Evolutionary conservation across 768 basidiomycete genomes (phyloP).

Genomic region (Dentipellis sp.): DNA sequence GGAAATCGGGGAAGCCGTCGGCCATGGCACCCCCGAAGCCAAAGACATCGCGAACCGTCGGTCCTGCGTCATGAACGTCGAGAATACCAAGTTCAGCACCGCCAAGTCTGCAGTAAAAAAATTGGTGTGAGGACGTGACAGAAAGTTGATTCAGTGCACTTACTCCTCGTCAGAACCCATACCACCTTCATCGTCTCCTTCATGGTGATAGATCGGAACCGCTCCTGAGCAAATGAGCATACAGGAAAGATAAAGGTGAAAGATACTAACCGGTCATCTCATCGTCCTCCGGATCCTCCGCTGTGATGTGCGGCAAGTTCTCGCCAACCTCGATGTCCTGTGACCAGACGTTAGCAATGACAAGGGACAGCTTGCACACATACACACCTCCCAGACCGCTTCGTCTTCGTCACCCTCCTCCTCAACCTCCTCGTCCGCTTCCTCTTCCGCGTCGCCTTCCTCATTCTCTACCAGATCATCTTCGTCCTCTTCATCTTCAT

Average conservation of each 20-base stretch:
- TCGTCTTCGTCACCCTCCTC: slow-evolving; percentile 31
- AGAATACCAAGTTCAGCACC: slow-evolving; percentile 23
- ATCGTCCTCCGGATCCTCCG: slow-evolving; percentile 37
- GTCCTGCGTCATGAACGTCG: slow-evolving; percentile 19
- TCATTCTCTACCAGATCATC: slow-evolving; percentile 44
- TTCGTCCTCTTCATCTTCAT: slow-evolving; percentile 61
- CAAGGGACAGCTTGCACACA: background rate
- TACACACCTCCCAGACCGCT: slow-evolving; percentile 30
- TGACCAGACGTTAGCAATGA: background rate
- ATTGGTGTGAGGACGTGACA: background rate
- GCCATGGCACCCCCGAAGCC: slow-evolving; percentile 11
- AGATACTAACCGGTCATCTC: slow-evolving; percentile 42
- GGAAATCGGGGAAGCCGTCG: slow-evolving; percentile 14
- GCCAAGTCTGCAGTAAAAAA: slow-evolving; percentile 16
- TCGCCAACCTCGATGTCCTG: slow-evolving; percentile 28
- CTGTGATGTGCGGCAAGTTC: slow-evolving; percentile 25
- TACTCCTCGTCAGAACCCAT: slow-evolving; percentile 60
- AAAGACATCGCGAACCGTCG: slow-evolving; percentile 11
- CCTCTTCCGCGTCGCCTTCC: slow-evolving; percentile 31
- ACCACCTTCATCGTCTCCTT: slow-evolving; percentile 54
- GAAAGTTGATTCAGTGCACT: slow-evolving; percentile 15
- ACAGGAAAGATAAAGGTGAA: background rate
- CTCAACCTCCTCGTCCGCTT: slow-evolving; percentile 26
- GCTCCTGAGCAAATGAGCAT: slow-evolving; percentile 1
- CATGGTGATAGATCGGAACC: slow-evolving; percentile 31